Base-by-base conservation (phyloP, 2,329 filamentous ascomycete species). In the Neonectria neomacrospora region DNA sequence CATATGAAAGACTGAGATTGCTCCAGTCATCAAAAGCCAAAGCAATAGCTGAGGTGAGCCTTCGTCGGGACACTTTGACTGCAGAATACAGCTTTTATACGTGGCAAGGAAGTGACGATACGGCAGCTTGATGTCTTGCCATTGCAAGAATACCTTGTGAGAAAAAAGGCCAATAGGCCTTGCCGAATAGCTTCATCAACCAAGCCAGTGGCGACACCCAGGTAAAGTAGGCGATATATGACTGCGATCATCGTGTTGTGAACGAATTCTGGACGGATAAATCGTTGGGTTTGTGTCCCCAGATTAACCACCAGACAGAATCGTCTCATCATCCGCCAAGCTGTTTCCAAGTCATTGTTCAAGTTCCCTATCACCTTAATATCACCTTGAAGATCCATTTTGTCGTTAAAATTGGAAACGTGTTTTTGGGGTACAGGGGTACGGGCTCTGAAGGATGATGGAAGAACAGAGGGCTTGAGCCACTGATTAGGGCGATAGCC, bases 221-320 rank as follows among this genome's bases (percentile, higher is more conserved):
- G 77, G 34, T 71, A 48, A 18, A 82, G 66, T 2, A 82, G 73
- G 3, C 76, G 78, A 66, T 82, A 83, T 70, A 79, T 78, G 28
- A 79, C 72, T 16, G 80, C 77, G 2, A 70, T 66, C 78, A 81
- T 81, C 23, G 74, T 67, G 28, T 67, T 58, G 12, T 73, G 56
- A 20, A 75, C 69, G 3, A 57, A 47, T 5, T 66, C 64, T 14
- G 66, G 60, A 2, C 48, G 53, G 1, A 75, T 68, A 32, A 51
- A 51, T 18, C 53, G 58, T 6, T 67, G 37, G 22, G 67, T 66
- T 20, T 68, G 50, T 3, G 70, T 62, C 18, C 69, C 74, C 16
- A 67, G 55, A 62, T 76, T 75, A 12, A 73, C 66, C n/a, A 72
- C 56, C 14, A 63, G 10, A 54, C 73, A 71, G 51, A 76, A 76